Conservation (phyloP, 169 alveolate species). For the Babesia ovis region DNA sequence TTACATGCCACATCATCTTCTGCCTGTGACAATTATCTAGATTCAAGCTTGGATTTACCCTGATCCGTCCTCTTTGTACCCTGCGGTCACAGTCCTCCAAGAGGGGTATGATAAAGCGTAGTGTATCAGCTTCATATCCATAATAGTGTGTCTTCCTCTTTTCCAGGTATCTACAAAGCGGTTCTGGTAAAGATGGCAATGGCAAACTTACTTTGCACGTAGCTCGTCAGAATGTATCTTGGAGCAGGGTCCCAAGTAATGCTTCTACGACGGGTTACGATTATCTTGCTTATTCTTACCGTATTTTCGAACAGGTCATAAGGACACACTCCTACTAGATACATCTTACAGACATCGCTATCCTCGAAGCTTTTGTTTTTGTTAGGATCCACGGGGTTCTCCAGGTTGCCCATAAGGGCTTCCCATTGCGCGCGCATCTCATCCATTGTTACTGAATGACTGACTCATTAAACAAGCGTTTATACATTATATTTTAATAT, state of each 20-base stretch:
- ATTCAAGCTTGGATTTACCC: conserved; percentile 17
- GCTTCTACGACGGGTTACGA: conserved; percentile 55
- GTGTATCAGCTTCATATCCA: conserved; percentile 76
- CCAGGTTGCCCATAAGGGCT: conserved; percentile 79
- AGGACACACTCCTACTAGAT: conserved; percentile 82
- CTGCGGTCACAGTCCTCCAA: conserved; percentile 79
- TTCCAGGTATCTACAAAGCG: conserved; percentile 58
- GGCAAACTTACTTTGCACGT: conserved; percentile 56
- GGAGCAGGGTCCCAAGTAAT: conserved; percentile 81
- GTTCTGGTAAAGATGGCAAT: background rate
- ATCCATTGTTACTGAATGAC: conserved; percentile 63
- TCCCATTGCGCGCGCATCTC: conserved; percentile 79
- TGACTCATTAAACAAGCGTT: background rate
- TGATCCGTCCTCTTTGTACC: conserved; percentile 68
- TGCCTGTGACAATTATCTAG: conserved; percentile 13
- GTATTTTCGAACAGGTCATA: conserved; percentile 84
- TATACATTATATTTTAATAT: background rate
- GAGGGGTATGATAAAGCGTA: conserved; percentile 74
- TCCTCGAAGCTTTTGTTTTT: conserved; percentile 70
- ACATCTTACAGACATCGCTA: conserved; percentile 79
- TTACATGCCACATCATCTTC: conserved; percentile 58
- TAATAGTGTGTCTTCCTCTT: conserved; percentile 57
- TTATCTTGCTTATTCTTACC: conserved; percentile 31
- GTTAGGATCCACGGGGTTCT: conserved; percentile 70
- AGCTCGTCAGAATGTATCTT: conserved; percentile 76